These are phyloP conservation scores for Dictyostelium capitatum DNA, from an alignment of 78 protist species.

Conservation along the genomic window DNA sequence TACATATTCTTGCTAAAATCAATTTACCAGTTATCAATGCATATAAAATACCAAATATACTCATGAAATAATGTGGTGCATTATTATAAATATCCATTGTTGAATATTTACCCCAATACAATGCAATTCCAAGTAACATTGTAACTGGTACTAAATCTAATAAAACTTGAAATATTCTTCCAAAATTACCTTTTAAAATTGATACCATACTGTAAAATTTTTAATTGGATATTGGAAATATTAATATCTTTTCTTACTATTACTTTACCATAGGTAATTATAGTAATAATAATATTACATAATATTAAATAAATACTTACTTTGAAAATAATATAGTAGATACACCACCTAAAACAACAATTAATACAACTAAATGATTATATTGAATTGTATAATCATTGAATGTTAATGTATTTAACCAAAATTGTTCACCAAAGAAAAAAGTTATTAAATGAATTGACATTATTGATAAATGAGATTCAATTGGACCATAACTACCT, in stretches of 20 bases:
- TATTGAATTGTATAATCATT: not conserved
- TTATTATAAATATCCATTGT: constrained; percentile 4
- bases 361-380: constrained; percentile 1
- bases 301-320: not conserved
- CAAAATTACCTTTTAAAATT: constrained; percentile 33
- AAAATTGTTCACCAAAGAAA: constrained; percentile 58
- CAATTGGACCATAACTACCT: constrained; percentile 60
- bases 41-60: constrained; percentile 47
- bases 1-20: constrained; percentile 79
- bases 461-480: constrained; percentile 66
- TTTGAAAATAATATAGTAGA: constrained; percentile 33
- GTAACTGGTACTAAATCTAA: constrained; percentile 42
- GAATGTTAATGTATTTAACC: constrained; percentile 7
- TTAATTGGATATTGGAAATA: no score
- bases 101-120: constrained; percentile 34
- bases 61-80: constrained; percentile 59
- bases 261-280: no score
- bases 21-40: constrained; percentile 66
- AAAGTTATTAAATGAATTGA: constrained; percentile 45
- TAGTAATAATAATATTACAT: not conserved
- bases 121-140: not conserved
- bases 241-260: no score
- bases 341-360: constrained; percentile 18
- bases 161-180: not conserved
- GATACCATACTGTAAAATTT: not conserved